Conservation (phyloP, 345 rosid species). For the thale cress (Arabidopsis thaliana) region DNA sequence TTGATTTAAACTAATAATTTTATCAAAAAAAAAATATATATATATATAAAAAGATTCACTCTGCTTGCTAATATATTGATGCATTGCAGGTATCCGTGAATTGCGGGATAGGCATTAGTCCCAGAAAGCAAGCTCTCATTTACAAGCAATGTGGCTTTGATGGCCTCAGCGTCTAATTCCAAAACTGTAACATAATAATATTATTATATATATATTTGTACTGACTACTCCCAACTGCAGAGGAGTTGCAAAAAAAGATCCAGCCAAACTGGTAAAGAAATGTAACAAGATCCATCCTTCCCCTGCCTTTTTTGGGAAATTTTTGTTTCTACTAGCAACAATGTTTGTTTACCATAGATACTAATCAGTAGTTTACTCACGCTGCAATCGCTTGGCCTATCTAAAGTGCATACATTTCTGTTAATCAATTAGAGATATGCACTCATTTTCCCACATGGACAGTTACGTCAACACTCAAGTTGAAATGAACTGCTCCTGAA, state of each 20-base stretch:
- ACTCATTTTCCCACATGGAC: background rate
- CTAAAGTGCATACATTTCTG: conserved; percentile 7
- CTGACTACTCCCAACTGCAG: conserved; percentile 35
- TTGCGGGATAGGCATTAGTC: conserved; percentile 90
- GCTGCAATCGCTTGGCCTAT: conserved; percentile 3
- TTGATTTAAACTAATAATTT: background rate
- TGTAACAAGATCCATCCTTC: conserved; percentile 18
- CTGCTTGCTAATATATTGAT: background rate
- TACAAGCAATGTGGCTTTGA: conserved; percentile 98
- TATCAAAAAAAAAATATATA: background rate
- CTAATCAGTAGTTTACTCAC: conserved; percentile 23
- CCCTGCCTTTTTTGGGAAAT: conserved; percentile 1
- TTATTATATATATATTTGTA: background rate
- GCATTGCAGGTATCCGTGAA: conserved; percentile 82
- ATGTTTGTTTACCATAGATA: conserved; percentile 27
- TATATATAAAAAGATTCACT: background rate
- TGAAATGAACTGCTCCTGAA: background rate
- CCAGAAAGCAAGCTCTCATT: conserved; percentile 86
- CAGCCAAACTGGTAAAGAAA: conserved; percentile 38
- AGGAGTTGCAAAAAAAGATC: conserved; percentile 27
- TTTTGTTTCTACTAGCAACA: conserved; percentile 36
- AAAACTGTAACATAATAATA: conserved; percentile 31
- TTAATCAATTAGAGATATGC: background rate
- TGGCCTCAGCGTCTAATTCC: conserved; percentile 71
- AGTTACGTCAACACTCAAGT: background rate